Conservation (phyloP, 169 alveolate genomes). For the Sarcocystis neurona region DNA sequence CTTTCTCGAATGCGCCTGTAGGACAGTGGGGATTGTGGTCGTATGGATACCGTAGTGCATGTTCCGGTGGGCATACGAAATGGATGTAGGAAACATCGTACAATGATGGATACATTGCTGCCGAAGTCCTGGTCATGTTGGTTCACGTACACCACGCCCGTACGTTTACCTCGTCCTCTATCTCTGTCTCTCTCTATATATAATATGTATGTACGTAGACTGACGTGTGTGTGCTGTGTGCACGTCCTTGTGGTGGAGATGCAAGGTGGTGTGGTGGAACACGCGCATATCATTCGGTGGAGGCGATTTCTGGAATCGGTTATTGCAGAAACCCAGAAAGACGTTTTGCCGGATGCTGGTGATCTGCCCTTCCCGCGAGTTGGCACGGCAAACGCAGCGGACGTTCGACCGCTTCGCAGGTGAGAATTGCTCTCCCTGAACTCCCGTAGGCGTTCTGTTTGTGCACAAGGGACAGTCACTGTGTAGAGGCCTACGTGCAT, state of each 20-base stretch:
- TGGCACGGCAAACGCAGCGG: slow-evolving; percentile 66
- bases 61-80: no score
- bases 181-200: not conserved
- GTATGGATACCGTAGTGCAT: no score
- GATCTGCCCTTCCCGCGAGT: slow-evolving; percentile 67
- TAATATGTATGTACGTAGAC: not conserved
- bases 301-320: not conserved
- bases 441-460: no score
- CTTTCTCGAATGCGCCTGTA: no score
- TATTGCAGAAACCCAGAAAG: slow-evolving; percentile 53
- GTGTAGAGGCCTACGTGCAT: no score
- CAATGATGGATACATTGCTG: no score
- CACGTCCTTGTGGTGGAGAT: not conserved
- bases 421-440: not conserved
- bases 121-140: no score
- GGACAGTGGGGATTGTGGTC: no score
- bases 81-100: no score
- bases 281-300: not conserved
- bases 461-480: no score
- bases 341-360: slow-evolving; percentile 54
- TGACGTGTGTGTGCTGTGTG: not conserved
- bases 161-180: not conserved
- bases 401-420: slow-evolving; percentile 54
- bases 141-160: not conserved
- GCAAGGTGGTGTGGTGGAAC: not conserved